Conservation (phyloP, 2,329 filamentous ascomycete genomes). For the Fusarium globosum region DNA sequence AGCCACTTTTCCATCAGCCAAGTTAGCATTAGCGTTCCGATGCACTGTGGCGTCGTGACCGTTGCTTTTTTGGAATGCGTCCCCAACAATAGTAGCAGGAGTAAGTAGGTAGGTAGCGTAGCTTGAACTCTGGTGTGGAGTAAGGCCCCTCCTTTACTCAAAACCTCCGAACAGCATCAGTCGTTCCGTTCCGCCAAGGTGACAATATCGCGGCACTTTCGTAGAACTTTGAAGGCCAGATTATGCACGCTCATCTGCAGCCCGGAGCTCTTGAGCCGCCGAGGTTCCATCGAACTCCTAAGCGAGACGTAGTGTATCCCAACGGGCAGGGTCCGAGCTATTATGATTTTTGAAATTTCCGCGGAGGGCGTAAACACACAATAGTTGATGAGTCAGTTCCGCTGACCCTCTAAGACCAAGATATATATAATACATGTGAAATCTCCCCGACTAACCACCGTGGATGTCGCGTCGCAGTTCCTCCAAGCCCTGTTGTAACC, state of each 20-base stretch:
- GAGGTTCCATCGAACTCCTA: background rate
- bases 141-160: no score
- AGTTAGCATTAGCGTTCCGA: background rate
- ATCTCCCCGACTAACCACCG: background rate
- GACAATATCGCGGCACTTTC: background rate
- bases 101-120: background rate
- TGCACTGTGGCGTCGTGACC: background rate
- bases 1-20: background rate
- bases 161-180: background rate
- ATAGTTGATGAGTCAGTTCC: background rate
- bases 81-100: no score
- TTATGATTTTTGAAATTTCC: constrained; percentile 35
- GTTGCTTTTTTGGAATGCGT: background rate
- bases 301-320: background rate
- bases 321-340: background rate
- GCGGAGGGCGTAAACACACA: background rate
- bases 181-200: background rate
- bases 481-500: background rate
- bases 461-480: background rate
- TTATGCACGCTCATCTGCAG: background rate
- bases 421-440: background rate
- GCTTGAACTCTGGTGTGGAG: background rate
- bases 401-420: background rate
- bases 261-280: background rate
- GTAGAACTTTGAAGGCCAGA: background rate